These are phyloP conservation scores for Evernia prunastri DNA, from an alignment of 495 filamentous ascomycete species.

Conservation along the genomic window DNA sequence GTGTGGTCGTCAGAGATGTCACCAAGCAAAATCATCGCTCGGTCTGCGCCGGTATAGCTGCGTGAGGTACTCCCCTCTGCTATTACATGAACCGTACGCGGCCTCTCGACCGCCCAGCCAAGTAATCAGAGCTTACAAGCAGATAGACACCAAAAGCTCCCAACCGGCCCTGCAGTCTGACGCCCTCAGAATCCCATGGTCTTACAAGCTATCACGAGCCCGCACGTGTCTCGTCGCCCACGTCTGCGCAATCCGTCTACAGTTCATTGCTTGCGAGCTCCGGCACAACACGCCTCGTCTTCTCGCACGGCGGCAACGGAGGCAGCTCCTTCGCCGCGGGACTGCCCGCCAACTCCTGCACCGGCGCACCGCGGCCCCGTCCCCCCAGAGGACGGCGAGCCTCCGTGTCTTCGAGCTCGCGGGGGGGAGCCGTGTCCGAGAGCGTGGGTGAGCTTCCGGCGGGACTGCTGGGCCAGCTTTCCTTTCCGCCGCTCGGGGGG, in stretches of 20 bases:
- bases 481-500: not conserved
- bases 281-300: constrained; percentile 4
- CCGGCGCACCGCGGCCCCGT: not conserved
- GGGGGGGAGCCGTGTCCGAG: not conserved
- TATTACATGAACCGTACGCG: too few species aligned
- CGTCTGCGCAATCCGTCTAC: not conserved
- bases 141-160: too few species aligned
- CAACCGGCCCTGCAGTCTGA: too few species aligned
- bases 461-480: constrained; percentile 6
- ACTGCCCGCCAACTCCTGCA: constrained; percentile 13
- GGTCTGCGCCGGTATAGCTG: too few species aligned
- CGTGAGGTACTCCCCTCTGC: too few species aligned
- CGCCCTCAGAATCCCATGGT: too few species aligned
- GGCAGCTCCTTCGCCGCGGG: constrained; percentile 10
- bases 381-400: not conserved
- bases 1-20: too few species aligned
- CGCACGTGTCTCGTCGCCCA: too few species aligned
- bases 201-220: too few species aligned
- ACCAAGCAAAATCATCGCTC: too few species aligned
- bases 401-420: not conserved
- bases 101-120: too few species aligned
- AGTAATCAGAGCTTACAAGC: too few species aligned
- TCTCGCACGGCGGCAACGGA: not conserved
- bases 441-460: not conserved
- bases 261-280: constrained; percentile 5